A percentile compares a stretch with the other conserved stretches of the same genome.
phyloP scores from a whole-genome alignment of 805 yeast genomes.

The Huiozyma naganishii region DNA sequence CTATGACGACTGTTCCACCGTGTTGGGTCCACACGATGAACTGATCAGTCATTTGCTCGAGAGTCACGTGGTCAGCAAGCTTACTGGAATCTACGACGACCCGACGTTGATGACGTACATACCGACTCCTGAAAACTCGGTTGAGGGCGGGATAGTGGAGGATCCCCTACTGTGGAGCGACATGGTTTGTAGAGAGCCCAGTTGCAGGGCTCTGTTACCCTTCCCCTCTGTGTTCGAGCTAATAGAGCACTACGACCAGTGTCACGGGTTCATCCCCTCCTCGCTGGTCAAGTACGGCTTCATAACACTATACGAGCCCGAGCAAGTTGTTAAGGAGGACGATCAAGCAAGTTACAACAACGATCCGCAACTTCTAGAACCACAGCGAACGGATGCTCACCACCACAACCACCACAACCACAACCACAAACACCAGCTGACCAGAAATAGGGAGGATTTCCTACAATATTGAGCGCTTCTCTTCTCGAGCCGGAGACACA shows the following conservation, averaged over 20 bases:
- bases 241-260: constrained; percentile 19
- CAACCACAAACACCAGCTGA: too few relatives aligned
- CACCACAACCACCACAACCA: too few relatives aligned
- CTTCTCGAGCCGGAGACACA: too few relatives aligned
- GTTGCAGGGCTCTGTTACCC: neutral
- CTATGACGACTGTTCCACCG: constrained; percentile 9
- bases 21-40: constrained; percentile 6
- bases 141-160: neutral
- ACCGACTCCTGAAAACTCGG: neutral
- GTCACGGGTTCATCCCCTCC: constrained; percentile 13
- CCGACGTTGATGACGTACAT: neutral
- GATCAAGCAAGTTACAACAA: too few relatives aligned
- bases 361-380: too few relatives aligned
- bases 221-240: constrained; percentile 10
- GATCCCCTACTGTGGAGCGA: neutral
- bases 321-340: neutral
- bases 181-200: constrained; percentile 9
- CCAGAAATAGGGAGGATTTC: too few relatives aligned
- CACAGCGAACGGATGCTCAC: too few relatives aligned
- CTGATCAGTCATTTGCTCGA: constrained; percentile 13
- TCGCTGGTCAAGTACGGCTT: constrained; percentile 14
- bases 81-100: constrained; percentile 1
- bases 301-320: constrained; percentile 4
- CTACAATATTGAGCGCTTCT: too few relatives aligned
- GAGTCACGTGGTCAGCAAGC: constrained; percentile 9